Conservation (phyloP, 345 rosid species). For the Eucalyptus sp. region DNA sequence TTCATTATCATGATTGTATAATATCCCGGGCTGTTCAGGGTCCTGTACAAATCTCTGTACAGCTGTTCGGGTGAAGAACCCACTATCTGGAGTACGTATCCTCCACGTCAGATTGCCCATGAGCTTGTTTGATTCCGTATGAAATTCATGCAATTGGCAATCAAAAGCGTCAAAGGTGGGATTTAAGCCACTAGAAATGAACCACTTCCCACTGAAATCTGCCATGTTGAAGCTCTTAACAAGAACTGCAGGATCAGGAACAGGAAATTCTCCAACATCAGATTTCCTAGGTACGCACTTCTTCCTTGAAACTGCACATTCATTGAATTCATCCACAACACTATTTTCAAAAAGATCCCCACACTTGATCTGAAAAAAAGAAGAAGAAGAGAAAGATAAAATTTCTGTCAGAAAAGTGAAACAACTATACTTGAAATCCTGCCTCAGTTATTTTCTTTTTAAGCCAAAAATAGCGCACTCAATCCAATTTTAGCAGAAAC, state of each 20-base stretch:
- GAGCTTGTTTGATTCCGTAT: constrained; percentile 53
- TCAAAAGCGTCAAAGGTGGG: constrained; percentile 77
- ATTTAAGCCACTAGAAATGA: constrained; percentile 82
- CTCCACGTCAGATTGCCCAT: constrained; percentile 83
- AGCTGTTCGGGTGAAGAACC: constrained; percentile 68
- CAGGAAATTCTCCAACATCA: constrained; percentile 80
- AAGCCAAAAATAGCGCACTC: neutral
- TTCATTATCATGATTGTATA: constrained; percentile 85
- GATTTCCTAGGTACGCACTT: constrained; percentile 89
- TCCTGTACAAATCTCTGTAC: constrained; percentile 66
- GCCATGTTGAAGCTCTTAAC: constrained; percentile 59
- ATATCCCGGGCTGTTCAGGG: constrained; percentile 59
- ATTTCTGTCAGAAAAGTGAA: neutral
- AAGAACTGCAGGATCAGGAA: constrained; percentile 67
- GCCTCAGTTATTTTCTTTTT: neutral
- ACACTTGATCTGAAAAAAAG: constrained; percentile 62
- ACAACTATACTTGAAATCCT: neutral
- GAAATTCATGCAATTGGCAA: constrained; percentile 89
- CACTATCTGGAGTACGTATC: constrained; percentile 60
- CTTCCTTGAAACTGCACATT: constrained; percentile 85
- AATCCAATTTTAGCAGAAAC: neutral
- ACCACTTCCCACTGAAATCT: constrained; percentile 87
- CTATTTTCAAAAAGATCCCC: constrained; percentile 83
- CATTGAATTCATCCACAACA: constrained; percentile 87
- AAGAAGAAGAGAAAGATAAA: neutral